Conservation (phyloP, 2,329 filamentous ascomycete genomes). For the Graphium sp. region DNA sequence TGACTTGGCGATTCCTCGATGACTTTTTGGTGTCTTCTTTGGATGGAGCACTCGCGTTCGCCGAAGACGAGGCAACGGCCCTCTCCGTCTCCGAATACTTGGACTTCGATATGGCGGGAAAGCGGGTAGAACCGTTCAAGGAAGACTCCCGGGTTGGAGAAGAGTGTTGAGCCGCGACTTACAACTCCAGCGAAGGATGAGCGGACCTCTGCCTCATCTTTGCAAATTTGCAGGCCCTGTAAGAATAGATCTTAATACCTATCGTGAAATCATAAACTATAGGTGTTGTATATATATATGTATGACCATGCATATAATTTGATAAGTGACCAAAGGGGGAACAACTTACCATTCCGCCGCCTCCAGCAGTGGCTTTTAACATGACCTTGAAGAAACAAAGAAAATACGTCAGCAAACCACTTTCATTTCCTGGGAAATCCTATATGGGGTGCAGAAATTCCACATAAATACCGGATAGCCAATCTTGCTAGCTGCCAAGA, state of each 20-base stretch:
- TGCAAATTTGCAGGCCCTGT: conserved; percentile 41
- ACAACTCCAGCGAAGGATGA: conserved; percentile 34
- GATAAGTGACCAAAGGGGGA: too few relatives aligned
- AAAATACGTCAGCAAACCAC: neutral
- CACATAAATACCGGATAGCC: conserved; percentile 15
- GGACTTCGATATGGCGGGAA: conserved; percentile 51
- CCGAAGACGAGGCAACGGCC: conserved; percentile 41
- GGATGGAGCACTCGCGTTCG: conserved; percentile 52
- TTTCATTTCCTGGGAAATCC: neutral
- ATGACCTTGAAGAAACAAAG: conserved; percentile 21
- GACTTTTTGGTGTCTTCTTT: conserved; percentile 53
- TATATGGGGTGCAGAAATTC: neutral
- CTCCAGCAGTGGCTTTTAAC: conserved; percentile 44
- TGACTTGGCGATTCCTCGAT: conserved; percentile 54
- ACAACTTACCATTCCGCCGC: conserved; percentile 53
- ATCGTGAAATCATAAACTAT: too few relatives aligned
- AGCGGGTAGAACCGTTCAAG: conserved; percentile 45
- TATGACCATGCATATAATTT: too few relatives aligned
- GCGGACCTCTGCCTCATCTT: conserved; percentile 29
- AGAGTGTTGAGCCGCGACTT: conserved; percentile 36
- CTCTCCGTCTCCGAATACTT: conserved; percentile 46
- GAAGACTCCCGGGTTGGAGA: conserved; percentile 44
- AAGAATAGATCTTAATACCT: too few relatives aligned
- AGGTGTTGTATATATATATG: too few relatives aligned
- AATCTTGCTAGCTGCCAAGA: conserved; percentile 19